Conservation (phyloP, 148 eudicot genomes). For the Cornus kousa region DNA sequence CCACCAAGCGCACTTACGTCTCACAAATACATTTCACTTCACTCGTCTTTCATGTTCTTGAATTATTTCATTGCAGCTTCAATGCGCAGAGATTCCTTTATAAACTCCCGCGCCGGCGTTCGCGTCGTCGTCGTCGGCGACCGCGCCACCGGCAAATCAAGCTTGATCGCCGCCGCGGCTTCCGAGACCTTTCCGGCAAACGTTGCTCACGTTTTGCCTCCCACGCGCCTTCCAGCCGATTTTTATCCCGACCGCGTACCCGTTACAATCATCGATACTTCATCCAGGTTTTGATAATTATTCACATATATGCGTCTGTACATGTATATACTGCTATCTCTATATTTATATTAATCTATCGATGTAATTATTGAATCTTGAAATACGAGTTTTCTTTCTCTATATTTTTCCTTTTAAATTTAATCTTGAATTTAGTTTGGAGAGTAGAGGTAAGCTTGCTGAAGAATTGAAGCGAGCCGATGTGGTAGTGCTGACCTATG, state of each 20-base stretch:
- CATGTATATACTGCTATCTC: background rate
- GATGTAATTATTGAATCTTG: background rate
- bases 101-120: slow-evolving; percentile 30
- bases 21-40: background rate
- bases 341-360: background rate
- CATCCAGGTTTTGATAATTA: slow-evolving; percentile 40
- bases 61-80: background rate
- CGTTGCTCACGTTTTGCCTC: slow-evolving; percentile 42
- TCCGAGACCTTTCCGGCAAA: slow-evolving; percentile 34
- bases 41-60: background rate
- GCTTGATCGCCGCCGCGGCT: slow-evolving; percentile 51
- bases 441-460: slow-evolving; percentile 51
- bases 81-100: slow-evolving; percentile 9
- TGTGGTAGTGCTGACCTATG: slow-evolving; percentile 61
- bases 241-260: slow-evolving; percentile 55
- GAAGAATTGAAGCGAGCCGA: slow-evolving; percentile 66
- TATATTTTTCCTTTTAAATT: background rate
- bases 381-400: background rate
- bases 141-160: slow-evolving; percentile 61
- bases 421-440: slow-evolving; percentile 36
- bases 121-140: slow-evolving; percentile 63
- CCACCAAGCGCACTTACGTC: too few species aligned
- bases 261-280: slow-evolving; percentile 50
- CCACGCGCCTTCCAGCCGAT: slow-evolving; percentile 55
- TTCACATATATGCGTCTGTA: background rate